Evolutionary conservation across 192 early-diverging fungal genomes (phyloP), one percentile per base, ranked within the genome.

Genomic region (Podochytrium sp.): DNA sequence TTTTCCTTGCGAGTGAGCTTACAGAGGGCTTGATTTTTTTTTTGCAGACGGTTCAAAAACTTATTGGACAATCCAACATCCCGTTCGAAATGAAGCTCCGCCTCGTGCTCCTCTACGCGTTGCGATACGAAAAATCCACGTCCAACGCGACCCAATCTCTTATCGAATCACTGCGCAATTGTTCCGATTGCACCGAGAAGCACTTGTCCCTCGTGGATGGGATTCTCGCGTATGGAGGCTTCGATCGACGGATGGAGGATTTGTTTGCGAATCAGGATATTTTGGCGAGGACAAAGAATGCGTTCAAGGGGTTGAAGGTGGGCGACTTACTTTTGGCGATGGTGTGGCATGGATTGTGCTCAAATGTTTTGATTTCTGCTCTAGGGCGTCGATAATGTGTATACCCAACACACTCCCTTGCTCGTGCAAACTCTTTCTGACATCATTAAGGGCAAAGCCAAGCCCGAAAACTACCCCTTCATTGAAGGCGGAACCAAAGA

Each of bases 301-400:
- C 93, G 4, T 89, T 99, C 71, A 98, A 97, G 74, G 96, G 97
- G 14, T 80, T 99, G 42, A 94, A 96, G 82, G 87, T 83, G 62
- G 23, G n/a, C n/a, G 41, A 47, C 38, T 58, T n/a, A 41, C 30
- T 47, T 1, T n/a, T 33, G n/a, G 25, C 10, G 34, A 6, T n/a
- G 25, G 38, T 23, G 3, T 27, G 10, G 50, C 77, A 58, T 52
- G 38, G 29, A 41, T n/a, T 47, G 4, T 35, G 50, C 29, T 62
- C 30, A 53, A 51, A 51, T n/a, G 42, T 67, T 6, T 43, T 51
- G n/a, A n/a, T n/a, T n/a, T n/a, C n/a, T 30, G 25, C 18, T 77
- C 61, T 34, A 91, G 85, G 98, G 95, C 10, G 95, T 96, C 30
- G 98, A 99, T 68, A 99, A 99, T 74, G 96, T 99, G 7, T 99